Conservation (phyloP, 441 rosid species). For the Raphanus hybrid region DNA sequence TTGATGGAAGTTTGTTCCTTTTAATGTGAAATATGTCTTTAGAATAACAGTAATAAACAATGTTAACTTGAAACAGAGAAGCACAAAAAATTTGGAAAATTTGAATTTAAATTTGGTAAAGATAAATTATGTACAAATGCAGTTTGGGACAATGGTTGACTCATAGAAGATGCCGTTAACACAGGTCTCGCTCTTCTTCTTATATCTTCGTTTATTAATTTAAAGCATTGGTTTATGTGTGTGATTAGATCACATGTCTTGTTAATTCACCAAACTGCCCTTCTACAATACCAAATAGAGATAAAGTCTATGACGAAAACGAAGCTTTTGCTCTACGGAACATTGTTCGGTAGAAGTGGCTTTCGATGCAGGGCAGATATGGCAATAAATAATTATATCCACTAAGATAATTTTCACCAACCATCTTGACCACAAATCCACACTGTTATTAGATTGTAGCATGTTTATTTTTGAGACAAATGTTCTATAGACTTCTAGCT, state of each 20-base stretch:
- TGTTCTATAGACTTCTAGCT: neutral
- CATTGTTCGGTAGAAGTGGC: conserved; percentile 24
- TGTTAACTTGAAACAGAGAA: neutral
- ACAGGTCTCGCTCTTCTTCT: conserved; percentile 33
- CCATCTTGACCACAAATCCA: neutral
- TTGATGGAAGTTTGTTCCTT: conserved; percentile 39
- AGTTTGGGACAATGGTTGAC: conserved; percentile 27
- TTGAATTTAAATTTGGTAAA: conserved; percentile 33
- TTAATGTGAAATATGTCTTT: conserved; percentile 34
- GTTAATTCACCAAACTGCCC: conserved; percentile 43
- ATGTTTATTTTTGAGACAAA: neutral
- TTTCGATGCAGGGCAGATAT: conserved; percentile 22
- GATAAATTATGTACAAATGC: conserved; percentile 23
- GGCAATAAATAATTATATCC: conserved; percentile 20
- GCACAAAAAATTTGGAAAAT: neutral
- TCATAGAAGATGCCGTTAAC: conserved; percentile 42
- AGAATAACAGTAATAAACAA: neutral
- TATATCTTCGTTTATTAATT: neutral
- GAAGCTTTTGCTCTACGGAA: conserved; percentile 40
- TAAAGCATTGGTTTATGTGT: conserved; percentile 17
- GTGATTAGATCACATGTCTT: conserved; percentile 40
- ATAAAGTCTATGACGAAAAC: conserved; percentile 22
- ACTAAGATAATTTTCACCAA: neutral
- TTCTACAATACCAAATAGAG: conserved; percentile 7
- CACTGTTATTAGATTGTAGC: conserved; percentile 2